Evolutionary conservation across 768 basidiomycete genomes (phyloP), one percentile per base, ranked within the genome.

Genomic region (Xerocomus potaroensis): DNA sequence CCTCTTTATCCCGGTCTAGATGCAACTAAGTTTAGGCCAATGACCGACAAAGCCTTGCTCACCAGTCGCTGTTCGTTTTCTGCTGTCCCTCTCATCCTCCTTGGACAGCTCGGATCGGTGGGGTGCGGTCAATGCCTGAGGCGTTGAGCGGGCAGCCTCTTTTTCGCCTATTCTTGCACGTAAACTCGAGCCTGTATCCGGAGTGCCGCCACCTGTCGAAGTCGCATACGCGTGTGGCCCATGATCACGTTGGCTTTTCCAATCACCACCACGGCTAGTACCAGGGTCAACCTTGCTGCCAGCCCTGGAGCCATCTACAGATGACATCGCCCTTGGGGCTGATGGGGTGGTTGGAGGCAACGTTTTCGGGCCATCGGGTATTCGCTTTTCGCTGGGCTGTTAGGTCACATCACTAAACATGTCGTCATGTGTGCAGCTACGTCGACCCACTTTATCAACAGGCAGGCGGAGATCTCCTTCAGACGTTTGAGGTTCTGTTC

Each of bases 51-150:
- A 14, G 15, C 15, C 15, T 32, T 24, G 56, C 78, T 54, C 67
- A 87, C 87, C 88, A 61, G 83, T 78, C 27, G 72, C 65, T 19
- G 81, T 78, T 45, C 87, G 77, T 68, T 91, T 91, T 59, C 84
- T 71, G 33, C 68, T 69, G 50, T 86, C 84, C 39, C 80, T 77
- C 23, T 84, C 83, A 15, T 87, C 84, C 9, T 86, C 83, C 51
- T 73, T 73, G 45, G 70, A 61, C 39, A 61, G 39, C 29, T 79
- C 79, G 18, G 56, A 60, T 41, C 77, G 75, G 50, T 76, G 76
- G n/a, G 72, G 59, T 33, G 62, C 64, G 16, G 66, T 59, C 32
- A 72, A 69, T 45, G 66, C 69, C 48, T 73, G 72, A n/a, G 72
- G 68, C 47, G 61, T 59, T 43, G 69, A 53, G 15, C 65, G 69